Base-by-base conservation (phyloP, 257 asterid species). In the Scutellaria barbata region DNA sequence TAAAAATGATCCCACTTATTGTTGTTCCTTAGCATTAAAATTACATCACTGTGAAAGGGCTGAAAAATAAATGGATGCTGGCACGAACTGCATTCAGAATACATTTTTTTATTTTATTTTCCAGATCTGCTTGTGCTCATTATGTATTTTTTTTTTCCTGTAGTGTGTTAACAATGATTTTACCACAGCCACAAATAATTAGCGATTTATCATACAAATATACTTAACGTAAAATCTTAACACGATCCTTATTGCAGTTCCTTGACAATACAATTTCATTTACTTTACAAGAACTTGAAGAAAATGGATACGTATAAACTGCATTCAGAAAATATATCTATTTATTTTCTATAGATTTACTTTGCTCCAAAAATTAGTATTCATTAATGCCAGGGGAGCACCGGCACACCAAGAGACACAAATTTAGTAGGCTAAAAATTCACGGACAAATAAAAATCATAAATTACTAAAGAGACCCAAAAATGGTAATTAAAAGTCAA, bases 21-120 rank as follows among this genome's bases (percentile, higher is more conserved):
- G 3, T 7, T 41, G 60, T 11, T 64, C 30, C 61, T 55, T 65
- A 54, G 67, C 43, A 54, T 43, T 68, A 16, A 20, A 46, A 22
- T 43, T 64, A 47, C 56, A 33, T 7, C 13, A 54, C 42, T 45
- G 18, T 16, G 35, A 16, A 58, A 71, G 40, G 10, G 60, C 41
- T 56, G 30, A 2, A 33, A 46, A 11, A 17, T 30, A 48, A 59
- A 71, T 14, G 35, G 42, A 59, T 17, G 40, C 53, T 12, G 41
- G 39, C 61, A 71, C 45, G 45, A 33, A 22, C 60, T 51, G 52
- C 37, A 63, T 17, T 10, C 17, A 5, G 6, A 17, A 13, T 6
- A 66, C 33, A 35, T n/a, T 20, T 45, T 11, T 6, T 33, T 9
- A 25, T 46, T 7, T 37, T 14, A 5, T 20, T 45, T 63, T 54